A percentile compares a stretch with the other conserved stretches of the same genome.
Evolutionary conservation across 345 rosid genomes (phyloP).

Genomic region (Eucalyptus tenuipes): DNA sequence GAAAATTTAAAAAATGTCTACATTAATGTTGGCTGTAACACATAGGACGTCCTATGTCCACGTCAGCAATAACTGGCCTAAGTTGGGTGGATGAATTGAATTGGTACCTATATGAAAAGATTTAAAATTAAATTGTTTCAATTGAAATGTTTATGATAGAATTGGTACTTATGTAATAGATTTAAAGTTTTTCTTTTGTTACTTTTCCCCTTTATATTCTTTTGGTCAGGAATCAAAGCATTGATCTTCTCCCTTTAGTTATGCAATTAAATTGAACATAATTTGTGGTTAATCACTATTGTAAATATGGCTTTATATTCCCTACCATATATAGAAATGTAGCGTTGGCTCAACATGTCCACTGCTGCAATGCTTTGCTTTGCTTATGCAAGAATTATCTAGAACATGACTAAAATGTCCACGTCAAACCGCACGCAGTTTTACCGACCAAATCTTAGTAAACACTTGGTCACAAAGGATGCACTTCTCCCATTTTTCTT

Average conservation of each 20-base stretch:
- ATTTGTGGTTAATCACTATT: background rate
- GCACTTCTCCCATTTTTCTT: background rate
- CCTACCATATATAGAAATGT: background rate
- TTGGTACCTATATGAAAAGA: no score
- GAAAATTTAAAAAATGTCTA: no score
- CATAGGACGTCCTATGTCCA: no score
- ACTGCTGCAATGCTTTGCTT: background rate
- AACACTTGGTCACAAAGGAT: background rate
- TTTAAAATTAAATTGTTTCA: no score
- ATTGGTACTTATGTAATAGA: no score
- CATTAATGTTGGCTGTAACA: no score
- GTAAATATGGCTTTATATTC: background rate
- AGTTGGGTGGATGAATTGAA: no score
- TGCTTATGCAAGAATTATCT: slow-evolving; percentile 13
- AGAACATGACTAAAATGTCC: background rate
- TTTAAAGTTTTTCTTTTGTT: no score
- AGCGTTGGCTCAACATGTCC: background rate
- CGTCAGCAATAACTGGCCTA: no score
- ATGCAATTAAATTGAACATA: background rate
- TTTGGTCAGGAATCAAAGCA: background rate
- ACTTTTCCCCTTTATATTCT: background rate
- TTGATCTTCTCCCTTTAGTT: background rate
- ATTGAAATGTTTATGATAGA: no score
- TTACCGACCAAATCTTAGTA: background rate
- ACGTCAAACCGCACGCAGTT: background rate